phyloP scores from a whole-genome alignment of 1,284 basidiomycete species.

The Ceratorhiza oryzae-sativae region DNA sequence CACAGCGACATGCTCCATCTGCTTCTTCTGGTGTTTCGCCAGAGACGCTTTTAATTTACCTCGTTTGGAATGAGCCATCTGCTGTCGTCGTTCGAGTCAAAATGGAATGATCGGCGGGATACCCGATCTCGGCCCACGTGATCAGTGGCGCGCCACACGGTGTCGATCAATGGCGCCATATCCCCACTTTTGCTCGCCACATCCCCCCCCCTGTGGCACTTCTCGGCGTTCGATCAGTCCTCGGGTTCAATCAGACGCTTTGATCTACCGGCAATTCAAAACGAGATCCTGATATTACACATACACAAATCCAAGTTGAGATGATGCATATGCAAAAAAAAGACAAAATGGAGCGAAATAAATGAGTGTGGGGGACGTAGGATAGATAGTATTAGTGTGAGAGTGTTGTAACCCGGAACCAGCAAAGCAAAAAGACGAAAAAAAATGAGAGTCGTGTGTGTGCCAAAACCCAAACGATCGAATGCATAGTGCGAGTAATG shows the following conservation, averaged over 20 bases:
- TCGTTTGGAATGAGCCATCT: slow-evolving; percentile 13
- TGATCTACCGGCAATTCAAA: not conserved
- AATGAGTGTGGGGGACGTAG: not conserved
- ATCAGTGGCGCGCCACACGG: not conserved
- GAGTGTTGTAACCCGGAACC: slow-evolving; percentile 15
- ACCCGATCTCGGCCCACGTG: too few relatives aligned
- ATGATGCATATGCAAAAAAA: slow-evolving; percentile 22
- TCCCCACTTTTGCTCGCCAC: not conserved
- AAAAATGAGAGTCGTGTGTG: slow-evolving; percentile 12
- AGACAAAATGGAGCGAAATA: slow-evolving; percentile 42
- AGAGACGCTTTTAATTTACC: slow-evolving; percentile 15
- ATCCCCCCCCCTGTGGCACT: not conserved
- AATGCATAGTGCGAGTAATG: not conserved
- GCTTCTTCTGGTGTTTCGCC: slow-evolving; percentile 16
- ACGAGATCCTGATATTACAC: slow-evolving; percentile 34
- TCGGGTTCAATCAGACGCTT: not conserved
- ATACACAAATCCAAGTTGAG: slow-evolving; percentile 27
- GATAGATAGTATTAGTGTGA: slow-evolving; percentile 18
- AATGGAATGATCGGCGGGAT: not conserved
- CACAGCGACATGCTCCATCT: not conserved
- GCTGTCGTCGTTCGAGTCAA: not conserved
- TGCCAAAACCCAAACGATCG: not conserved
- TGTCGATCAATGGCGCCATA: not conserved
- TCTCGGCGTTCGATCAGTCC: not conserved
- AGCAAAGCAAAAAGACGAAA: slow-evolving; percentile 20